Evolutionary conservation across 2,329 filamentous ascomycete species (phyloP).

Genomic region (Akanthomyces muscarius): DNA sequence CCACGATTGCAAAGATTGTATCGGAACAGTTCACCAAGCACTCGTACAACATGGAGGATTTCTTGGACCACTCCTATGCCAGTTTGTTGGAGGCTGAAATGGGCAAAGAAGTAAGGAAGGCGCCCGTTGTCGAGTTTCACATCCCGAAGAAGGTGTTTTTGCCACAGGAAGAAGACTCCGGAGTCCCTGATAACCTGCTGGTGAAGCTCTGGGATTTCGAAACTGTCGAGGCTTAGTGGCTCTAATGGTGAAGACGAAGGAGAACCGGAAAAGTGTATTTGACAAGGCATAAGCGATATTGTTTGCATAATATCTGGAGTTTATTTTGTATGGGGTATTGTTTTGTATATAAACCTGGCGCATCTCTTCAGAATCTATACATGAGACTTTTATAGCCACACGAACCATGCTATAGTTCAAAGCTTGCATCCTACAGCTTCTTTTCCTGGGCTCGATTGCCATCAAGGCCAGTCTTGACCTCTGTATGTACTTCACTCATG

Average conservation of each 20-base stretch:
- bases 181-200: conserved; percentile 50
- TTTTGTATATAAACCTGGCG: conserved; percentile 14
- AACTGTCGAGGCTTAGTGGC: conserved; percentile 7
- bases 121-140: conserved; percentile 86
- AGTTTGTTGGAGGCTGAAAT: conserved; percentile 82
- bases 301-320: conserved; percentile 13
- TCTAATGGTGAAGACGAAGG: neutral
- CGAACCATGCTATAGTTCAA: neutral
- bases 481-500: conserved; percentile 16
- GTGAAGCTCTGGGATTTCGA: conserved; percentile 60
- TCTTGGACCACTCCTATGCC: conserved; percentile 88
- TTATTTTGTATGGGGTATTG: conserved; percentile 2
- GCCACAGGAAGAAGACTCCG: conserved; percentile 45
- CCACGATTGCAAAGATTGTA: conserved; percentile 87
- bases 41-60: conserved; percentile 93
- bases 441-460: conserved; percentile 11
- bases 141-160: conserved; percentile 82
- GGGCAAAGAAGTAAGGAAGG: conserved; percentile 76
- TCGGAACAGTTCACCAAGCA: conserved; percentile 97
- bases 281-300: conserved; percentile 6
- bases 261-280: neutral
- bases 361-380: neutral
- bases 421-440: neutral
- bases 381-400: neutral
- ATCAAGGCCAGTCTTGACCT: conserved; percentile 14